Base-by-base conservation (phyloP, 108 stramenopile species). In the Craspedostauros australis region DNA sequence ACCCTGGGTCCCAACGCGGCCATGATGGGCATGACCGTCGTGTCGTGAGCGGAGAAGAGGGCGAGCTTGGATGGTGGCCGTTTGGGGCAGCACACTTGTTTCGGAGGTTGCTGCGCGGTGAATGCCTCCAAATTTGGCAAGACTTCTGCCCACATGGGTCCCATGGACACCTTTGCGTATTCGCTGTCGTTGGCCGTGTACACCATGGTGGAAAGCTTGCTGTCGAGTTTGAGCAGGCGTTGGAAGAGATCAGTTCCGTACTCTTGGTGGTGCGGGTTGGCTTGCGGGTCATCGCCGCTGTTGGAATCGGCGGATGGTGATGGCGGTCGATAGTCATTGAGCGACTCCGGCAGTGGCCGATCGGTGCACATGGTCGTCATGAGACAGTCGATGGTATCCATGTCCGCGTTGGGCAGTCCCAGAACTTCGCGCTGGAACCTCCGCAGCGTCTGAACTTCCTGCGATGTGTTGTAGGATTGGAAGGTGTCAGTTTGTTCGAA, bases 291-390 rank as follows among this genome's bases (percentile, higher is more conserved):
- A 60, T 27, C 60, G 37, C 43, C 38, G 46, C 33, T n/a, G 52
- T 56, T 6, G 61, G 60, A 46, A 27, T 58, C 50, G 4, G 45
- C 39, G 26, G 66, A 64, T n/a, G 36, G 59, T 60, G n/a, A n/a
- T n/a, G n/a, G n/a, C n/a, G n/a, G n/a, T n/a, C n/a, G n/a, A 46
- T 80, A 91, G 57, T 91, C 89, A 57, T 86, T 66, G 3, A 85
- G 12, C 3, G 50, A 51, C 26, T 66, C 66, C 4, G 93, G 93
- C 22, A 94, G 34, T 0, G 67, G 20, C 8, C 89, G 73, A 71
- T 85, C 87, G 7, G 82, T 91, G 50, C 93, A 89, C 20, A 88
- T 76, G 0, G 87, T 85, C 3, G 88, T 89, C 87, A 91, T 91
- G 31, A 91, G 46, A 63, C 93, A 94, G 72, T 94, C 93, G 37